Conservation (phyloP, 2,329 filamentous ascomycete species). For the Claviceps monticola region DNA sequence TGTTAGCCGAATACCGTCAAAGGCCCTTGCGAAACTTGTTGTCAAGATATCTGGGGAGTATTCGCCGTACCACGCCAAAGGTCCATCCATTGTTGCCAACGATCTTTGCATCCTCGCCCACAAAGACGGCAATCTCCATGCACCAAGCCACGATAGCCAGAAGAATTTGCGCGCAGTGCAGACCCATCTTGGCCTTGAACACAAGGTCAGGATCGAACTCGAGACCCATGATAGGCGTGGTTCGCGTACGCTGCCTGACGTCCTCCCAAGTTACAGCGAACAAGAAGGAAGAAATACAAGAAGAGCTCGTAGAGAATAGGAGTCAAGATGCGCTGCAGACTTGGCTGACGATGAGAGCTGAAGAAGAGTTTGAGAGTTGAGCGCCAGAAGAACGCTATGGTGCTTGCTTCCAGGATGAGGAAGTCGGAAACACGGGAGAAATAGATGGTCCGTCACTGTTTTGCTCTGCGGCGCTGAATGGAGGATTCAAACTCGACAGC, state of each 20-base stretch:
- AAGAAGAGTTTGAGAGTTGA: no score
- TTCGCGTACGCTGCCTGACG: not conserved
- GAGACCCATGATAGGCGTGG: conserved; percentile 25
- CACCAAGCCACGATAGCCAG: conserved; percentile 42
- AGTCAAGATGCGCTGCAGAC: no score
- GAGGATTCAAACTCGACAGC: no score
- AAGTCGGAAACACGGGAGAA: no score
- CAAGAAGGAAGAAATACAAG: not conserved
- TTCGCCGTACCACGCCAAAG: conserved; percentile 44
- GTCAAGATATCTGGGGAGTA: no score
- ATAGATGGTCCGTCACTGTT: no score
- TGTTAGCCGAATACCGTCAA: not conserved
- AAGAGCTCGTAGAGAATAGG: no score
- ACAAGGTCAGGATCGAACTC: conserved; percentile 41
- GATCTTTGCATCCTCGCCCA: conserved; percentile 31
- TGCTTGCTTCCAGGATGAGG: no score
- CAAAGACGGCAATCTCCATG: conserved; percentile 46
- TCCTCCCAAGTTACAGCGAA: not conserved
- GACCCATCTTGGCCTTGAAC: conserved; percentile 40
- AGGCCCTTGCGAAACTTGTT: not conserved
- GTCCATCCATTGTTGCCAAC: conserved; percentile 48
- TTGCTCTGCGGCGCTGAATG: no score
- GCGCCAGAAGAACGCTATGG: no score
- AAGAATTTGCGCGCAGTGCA: conserved; percentile 42
- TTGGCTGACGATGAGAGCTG: no score